Base-by-base conservation (phyloP, 306 rosid species). In the Notholithocarpus densiflorus region DNA sequence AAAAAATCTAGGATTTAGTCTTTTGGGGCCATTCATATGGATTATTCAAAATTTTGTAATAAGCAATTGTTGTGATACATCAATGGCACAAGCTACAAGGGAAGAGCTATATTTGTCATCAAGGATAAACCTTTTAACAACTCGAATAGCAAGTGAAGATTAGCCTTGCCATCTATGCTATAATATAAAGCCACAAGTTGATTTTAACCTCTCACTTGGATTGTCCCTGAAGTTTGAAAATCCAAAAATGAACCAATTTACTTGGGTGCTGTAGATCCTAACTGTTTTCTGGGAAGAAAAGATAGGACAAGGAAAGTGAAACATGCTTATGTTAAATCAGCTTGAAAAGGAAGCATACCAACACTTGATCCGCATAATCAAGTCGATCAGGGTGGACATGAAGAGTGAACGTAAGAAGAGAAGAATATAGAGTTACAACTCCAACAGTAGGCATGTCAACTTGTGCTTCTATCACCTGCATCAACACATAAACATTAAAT, bases 351-450 rank as follows among this genome's bases (percentile, higher is more conserved):
- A 61, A 87, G 73, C 87, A 84, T 96, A 96, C 99, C 99, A 96
- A 73, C 73, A 96, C 98, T 88, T 89, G 97, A 86, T 96, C 99
- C 0, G 97, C 99, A 87, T 96, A 96, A 84, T 96, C 98, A 76
- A 96, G 96, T 65, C 99, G 90, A 68, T 96, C 99, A 21, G 98
- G 97, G 87, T 96, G 99, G 74, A 96, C 99, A 80, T 93, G 98
- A 81, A 96, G 98, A 56, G 97, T 89, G 74, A 96, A 96, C 40
- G 96, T 96, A 59, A 96, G 94, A 87, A 96, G 99, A 68, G 99
- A 90, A 2, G 97, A 90, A 86, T 96, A 93, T 70, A 96, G 85
- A 72, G 97, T 91, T 68, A 96, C 98, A 77, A 93, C 90, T 80
- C 98, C 99, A 54, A 89, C 64, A 23, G 93, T 86, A 56, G 94